Percentiles rank a stretch among this genome's conserved stretches.
Evolutionary conservation across 345 rosid genomes (phyloP).

Genomic region (Syzygium aqueum): DNA sequence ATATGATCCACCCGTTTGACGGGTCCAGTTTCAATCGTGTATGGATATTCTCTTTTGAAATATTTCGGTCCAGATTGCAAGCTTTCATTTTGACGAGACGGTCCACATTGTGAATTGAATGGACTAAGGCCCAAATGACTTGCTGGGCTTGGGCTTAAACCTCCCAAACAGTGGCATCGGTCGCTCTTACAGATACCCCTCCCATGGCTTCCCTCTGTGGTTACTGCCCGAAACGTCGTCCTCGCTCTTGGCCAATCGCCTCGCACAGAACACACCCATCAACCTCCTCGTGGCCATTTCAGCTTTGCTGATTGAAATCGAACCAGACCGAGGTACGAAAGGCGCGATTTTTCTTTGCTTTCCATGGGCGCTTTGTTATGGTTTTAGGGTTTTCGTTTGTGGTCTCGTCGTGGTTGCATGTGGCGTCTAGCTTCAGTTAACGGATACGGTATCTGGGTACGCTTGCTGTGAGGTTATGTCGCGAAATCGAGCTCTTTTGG

Average conservation of each 20-base stretch:
- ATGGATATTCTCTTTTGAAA: not conserved
- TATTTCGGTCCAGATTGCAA: not conserved
- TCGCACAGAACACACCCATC: not conserved
- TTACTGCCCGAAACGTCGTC: not conserved
- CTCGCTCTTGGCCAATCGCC: not conserved
- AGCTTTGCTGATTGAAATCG: not conserved
- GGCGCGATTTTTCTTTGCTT: not conserved
- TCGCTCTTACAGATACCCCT: not conserved
- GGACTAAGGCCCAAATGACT: not conserved
- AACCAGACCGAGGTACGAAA: not conserved
- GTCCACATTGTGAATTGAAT: not conserved
- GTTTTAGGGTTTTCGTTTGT: not conserved
- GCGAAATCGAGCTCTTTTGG: not conserved
- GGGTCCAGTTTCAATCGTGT: too few species aligned
- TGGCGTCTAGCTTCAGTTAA: too few species aligned
- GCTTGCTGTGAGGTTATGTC: not conserved
- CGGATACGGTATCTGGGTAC: not conserved
- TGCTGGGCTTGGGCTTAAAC: not conserved
- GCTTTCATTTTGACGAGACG: not conserved
- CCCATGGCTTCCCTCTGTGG: not conserved
- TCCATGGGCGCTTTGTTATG: not conserved
- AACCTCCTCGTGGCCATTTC: not conserved
- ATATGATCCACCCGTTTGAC: too few species aligned
- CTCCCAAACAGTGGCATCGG: not conserved
- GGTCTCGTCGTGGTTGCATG: not conserved